Evolutionary conservation across 805 yeast genomes (phyloP), one percentile per base, ranked within the genome.

Genomic region (Metschnikowia continentalis): DNA sequence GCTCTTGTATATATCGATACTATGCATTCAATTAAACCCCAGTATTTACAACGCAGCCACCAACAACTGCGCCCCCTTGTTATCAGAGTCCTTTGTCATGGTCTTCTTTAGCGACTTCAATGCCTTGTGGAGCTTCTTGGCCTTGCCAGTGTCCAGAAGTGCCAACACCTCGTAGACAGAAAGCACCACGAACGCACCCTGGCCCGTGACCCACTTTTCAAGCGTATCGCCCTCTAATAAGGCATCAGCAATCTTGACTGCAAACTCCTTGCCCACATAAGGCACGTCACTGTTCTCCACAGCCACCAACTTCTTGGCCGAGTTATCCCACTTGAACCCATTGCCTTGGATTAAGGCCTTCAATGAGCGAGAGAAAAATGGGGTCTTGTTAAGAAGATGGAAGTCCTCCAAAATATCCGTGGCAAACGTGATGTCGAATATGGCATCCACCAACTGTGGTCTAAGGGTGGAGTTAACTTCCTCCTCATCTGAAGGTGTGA

Each of bases 321-420:
- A 75, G 51, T 59, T 64, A 59, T 83, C 81, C 62, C 77, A 79
- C 62, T 84, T 83, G 86, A 90, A 89, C 63, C 83, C 88, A 61
- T 91, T 91, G 54, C 91, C 92, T 68, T 88, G 95, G 57, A 90
- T 86, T 60, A 90, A 72, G 0, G 89, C 73, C 66, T 88, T 85
- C 56, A 90, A 69, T 47, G 86, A 73, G 73, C 97, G 82, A 2
- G 89, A 77, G 26, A 88, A 78, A 65, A 84, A 87, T 47, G 94
- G 87, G 30, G 70, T 70, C 62, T 80, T 81, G 59, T 79, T 82
- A 58, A 87, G 75, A 51, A 88, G 77, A 65, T 87, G 95, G 48
- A 70, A 78, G 57, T 82, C 88, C 43, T 79, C 85, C 19, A 76
- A 66, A 17, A 89, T 77, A 52, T 88, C 89, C 40, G 90, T 90